Conservation (phyloP, 805 yeast species). For the Lachancea meyersii region DNA sequence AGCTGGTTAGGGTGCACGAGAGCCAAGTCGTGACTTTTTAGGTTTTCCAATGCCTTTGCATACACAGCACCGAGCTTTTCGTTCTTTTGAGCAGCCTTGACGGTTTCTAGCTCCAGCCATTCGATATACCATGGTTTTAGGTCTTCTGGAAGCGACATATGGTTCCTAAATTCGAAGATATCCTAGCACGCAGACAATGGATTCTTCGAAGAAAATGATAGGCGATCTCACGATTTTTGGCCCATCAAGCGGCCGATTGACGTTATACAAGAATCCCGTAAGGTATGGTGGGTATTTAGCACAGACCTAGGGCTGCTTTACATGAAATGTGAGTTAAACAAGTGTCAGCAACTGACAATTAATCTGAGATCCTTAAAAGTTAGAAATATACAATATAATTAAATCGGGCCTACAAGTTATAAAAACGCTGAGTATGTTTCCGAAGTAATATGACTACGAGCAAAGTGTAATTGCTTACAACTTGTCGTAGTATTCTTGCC, state of each 20-base stretch:
- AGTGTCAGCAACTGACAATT: too few species aligned
- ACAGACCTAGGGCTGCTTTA: too few species aligned
- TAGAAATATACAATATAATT: conserved; percentile 10
- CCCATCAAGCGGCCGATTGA: too few species aligned
- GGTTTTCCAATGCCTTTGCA: conserved; percentile 48
- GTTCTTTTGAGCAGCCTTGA: conserved; percentile 41
- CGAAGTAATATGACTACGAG: conserved; percentile 9
- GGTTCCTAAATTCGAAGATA: neutral
- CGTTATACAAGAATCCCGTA: too few species aligned
- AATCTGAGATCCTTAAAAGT: neutral
- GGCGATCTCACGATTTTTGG: too few species aligned
- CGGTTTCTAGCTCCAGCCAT: conserved; percentile 55
- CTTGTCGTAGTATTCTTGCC: conserved; percentile 97
- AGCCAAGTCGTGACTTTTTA: conserved; percentile 38
- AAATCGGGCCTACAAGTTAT: conserved; percentile 5
- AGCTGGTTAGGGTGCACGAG: conserved; percentile 55
- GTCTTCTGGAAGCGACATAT: conserved; percentile 42
- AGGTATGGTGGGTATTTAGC: too few species aligned
- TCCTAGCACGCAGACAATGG: too few species aligned
- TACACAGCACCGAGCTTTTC: conserved; percentile 50
- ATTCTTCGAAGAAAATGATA: too few species aligned
- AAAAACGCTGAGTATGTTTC: conserved; percentile 10
- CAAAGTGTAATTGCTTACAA: conserved; percentile 41
- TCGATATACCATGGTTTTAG: conserved; percentile 45
- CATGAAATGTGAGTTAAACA: too few species aligned